Base-by-base conservation (phyloP, 1,284 basidiomycete species). In the Austropuccinia psidii region DNA sequence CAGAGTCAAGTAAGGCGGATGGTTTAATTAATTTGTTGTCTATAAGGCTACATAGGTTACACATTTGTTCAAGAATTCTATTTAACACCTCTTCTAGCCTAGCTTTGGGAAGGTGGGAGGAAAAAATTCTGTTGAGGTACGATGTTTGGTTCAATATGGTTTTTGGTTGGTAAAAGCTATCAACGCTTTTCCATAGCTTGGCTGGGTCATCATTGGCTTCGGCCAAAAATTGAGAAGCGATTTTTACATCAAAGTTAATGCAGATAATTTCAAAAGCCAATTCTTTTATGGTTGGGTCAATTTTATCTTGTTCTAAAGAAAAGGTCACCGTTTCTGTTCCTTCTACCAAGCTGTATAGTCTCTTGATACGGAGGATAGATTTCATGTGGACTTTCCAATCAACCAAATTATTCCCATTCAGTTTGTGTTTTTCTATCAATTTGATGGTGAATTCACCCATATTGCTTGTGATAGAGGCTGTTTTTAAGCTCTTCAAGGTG, bases 191-290 rank as follows among this genome's bases (percentile, higher is more conserved):
- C 58, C 58, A 62, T 15, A 62, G 35, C 19, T n/a, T 43, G 39
- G 27, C 41, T 4, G 39, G 58, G n/a, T 45, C 37, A 6, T 45
- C 58, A 2, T 21, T n/a, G 19, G 58, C 58, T 43, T 62, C 37
- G 7, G 27, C n/a, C 2, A 24, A 24, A 24, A 62, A 62, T 45
- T 62, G 58, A 5, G 39, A 45, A 8, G 47, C 58, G 13, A 62
- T 62, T 62, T 45, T 62, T 7, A 45, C 37, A 62, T 62, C 58
- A 62, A 37, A 60, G 54, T 57, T 57, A 11, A 57, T 13, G 54
- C 27, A 31, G 29, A 57, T 8, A 21, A 57, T 57, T 27, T 37
- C 58, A 24, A 43, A 31, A 2, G 58, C 21, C 13, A 43, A 15
- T 6, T n/a, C 35, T 11, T 17, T n/a, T 41, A 2, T 15, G n/a